Evolutionary conservation across 1,139 yeast genomes (phyloP), one percentile per base, ranked within the genome.

Genomic region (Diutina scorzettiae): DNA sequence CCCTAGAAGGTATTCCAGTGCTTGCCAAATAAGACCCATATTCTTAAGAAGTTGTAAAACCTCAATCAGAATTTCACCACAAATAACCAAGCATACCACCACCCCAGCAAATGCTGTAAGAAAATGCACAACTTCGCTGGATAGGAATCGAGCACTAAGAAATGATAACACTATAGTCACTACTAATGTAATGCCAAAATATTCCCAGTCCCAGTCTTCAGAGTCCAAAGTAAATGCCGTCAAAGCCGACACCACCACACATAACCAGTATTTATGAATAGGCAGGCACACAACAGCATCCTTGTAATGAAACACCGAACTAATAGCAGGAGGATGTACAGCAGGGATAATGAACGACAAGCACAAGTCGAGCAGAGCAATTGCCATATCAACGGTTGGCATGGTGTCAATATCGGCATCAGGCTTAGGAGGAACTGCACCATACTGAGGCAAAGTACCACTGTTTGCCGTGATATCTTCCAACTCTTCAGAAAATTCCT

Each of bases 1-100:
- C 2, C 73, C 73, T 42, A 68, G 55, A n/a, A 62, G 46, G 44
- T 64, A 66, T 42, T 68, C 72, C 9, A 67, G 59, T 12, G 67
- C 58, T 37, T 50, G 51, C 54, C 68, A 53, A 18, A 68, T 53
- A 5, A 62, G 40, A 1, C 73, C 73, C 33, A 62, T 53, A 45
- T 68, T 68, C 46, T 66, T 65, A 27, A 67, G 50, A 2, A 63
- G 44, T 39, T 54, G 57, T 25, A 68, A 52, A 2, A 64, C 53
- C 7, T 53, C 37, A 4, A 55, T 46, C 2, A 69, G 62, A 32
- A 63, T 54, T 16, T 53, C 47, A 2, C 68, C 57, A 9, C 63
- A 53, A 4, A 64, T 46, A 2, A 63, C 39, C 21, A 64, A 49
- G 7, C 66, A 60, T 39, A 49, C 55, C 7, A 49, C 24, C 4